Conservation (phyloP, 2,329 filamentous ascomycete genomes). For the Diatrype stigma region DNA sequence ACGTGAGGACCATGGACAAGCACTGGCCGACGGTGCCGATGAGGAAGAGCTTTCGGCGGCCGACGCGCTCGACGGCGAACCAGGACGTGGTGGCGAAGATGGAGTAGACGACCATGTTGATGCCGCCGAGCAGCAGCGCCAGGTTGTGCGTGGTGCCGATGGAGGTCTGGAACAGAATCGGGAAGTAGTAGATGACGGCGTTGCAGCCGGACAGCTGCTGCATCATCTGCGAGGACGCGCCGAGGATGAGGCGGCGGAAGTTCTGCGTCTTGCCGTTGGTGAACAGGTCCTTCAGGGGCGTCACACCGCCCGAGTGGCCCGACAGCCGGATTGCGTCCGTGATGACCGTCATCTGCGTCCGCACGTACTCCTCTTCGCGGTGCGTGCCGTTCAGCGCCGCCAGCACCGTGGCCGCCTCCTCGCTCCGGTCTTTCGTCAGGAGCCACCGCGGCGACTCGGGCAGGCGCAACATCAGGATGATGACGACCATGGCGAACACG, state of each 20-base stretch:
- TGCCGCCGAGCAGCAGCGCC: conserved; percentile 41
- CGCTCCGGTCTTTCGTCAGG: conserved; percentile 40
- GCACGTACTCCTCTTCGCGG: conserved; percentile 37
- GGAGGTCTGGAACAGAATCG: conserved; percentile 49
- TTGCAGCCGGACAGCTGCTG: conserved; percentile 58
- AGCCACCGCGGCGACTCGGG: conserved; percentile 53
- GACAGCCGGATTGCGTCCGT: conserved; percentile 27
- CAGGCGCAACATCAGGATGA: conserved; percentile 35
- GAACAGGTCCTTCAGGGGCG: conserved; percentile 41
- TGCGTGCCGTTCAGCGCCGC: conserved; percentile 51
- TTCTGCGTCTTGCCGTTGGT: conserved; percentile 61
- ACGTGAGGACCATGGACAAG: conserved; percentile 56
- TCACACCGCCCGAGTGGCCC: conserved; percentile 26
- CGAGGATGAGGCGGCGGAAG: conserved; percentile 58
- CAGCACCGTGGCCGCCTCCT: conserved; percentile 47
- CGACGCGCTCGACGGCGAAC: conserved; percentile 44
- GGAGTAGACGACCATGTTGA: conserved; percentile 30
- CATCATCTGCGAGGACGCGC: conserved; percentile 56
- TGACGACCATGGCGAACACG: conserved; percentile 39
- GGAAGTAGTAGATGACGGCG: conserved; percentile 58
- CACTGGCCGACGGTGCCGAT: conserved; percentile 45
- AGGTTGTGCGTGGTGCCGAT: conserved; percentile 39
- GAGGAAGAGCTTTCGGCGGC: conserved; percentile 42
- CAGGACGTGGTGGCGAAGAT: conserved; percentile 31
- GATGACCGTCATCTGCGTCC: conserved; percentile 43